Conservation (phyloP, 2,329 filamentous ascomycete genomes). For the Botrytis deweyae region DNA sequence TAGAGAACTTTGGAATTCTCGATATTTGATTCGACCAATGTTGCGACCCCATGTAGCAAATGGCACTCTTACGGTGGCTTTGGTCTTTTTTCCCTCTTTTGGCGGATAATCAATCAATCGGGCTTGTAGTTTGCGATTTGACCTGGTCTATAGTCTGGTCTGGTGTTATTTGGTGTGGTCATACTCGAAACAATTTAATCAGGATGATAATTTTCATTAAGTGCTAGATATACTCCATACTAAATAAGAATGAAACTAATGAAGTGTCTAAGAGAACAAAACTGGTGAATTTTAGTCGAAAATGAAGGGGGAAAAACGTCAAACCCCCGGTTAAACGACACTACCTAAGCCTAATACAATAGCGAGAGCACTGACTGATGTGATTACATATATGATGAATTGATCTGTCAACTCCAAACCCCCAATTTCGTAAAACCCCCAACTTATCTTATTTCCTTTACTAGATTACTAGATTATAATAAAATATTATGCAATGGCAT, state of each 20-base stretch:
- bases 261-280: background rate
- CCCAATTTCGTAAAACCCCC: background rate
- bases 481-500: background rate
- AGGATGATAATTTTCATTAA: background rate
- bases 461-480: background rate
- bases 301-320: background rate
- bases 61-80: conserved; percentile 16
- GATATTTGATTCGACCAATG: conserved; percentile 1
- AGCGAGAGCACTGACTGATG: background rate
- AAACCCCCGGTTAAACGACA: background rate
- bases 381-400: background rate
- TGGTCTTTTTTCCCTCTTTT: conserved; percentile 10
- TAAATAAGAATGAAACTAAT: background rate
- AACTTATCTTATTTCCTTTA: background rate
- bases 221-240: background rate
- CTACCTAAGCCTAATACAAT: background rate
- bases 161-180: background rate
- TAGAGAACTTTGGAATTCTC: background rate
- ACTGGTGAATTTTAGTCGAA: background rate
- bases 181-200: background rate
- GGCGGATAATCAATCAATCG: background rate
- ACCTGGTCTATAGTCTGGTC: background rate
- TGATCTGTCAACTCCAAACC: conserved; percentile 2
- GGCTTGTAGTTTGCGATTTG: background rate
- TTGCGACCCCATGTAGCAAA: background rate